Evolutionary conservation across 441 rosid species (phyloP).

Genomic region (Euphorbia celastroides): DNA sequence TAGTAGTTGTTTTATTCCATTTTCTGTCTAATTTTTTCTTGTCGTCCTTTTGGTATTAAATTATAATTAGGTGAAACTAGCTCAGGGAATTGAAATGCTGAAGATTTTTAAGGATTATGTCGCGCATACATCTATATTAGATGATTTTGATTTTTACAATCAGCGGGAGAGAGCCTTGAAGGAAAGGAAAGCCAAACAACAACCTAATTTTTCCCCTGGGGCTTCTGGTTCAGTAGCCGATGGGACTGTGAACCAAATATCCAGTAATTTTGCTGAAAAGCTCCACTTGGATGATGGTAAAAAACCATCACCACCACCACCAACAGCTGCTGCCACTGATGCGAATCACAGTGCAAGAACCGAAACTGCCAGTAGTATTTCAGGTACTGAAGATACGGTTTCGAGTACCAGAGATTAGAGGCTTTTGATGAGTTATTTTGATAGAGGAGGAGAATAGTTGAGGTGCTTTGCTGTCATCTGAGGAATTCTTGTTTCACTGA

Average conservation of each 20-base stretch:
- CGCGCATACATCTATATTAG: slow-evolving; percentile 51
- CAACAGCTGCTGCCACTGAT: slow-evolving; percentile 20
- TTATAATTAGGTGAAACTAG: slow-evolving; percentile 55
- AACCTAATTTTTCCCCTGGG: slow-evolving; percentile 18
- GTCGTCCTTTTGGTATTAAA: slow-evolving; percentile 11
- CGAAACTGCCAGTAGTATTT: slow-evolving; percentile 8
- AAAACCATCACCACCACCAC: slow-evolving; percentile 6
- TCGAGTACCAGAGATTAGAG: slow-evolving; percentile 15
- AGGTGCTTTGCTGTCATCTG: slow-evolving; percentile 17
- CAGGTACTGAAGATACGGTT: slow-evolving; percentile 8
- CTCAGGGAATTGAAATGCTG: slow-evolving; percentile 72
- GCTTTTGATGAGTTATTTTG: slow-evolving; percentile 14
- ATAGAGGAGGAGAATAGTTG: slow-evolving; percentile 23
- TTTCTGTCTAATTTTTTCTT: neutral
- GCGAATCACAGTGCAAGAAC: slow-evolving; percentile 7
- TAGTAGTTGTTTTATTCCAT: slow-evolving; percentile 4
- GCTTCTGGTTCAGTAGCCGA: slow-evolving; percentile 20
- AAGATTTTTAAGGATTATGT: slow-evolving; percentile 62
- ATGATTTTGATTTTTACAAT: slow-evolving; percentile 67
- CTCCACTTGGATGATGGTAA: slow-evolving; percentile 31
- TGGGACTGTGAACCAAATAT: slow-evolving; percentile 32
- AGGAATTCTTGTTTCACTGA: slow-evolving; percentile 24
- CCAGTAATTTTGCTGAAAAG: slow-evolving; percentile 31
- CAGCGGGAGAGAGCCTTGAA: slow-evolving; percentile 49
- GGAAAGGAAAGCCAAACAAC: slow-evolving; percentile 46